Evolutionary conservation across 1,284 basidiomycete species (phyloP).

Genomic region (Cryptococcus floricola): DNA sequence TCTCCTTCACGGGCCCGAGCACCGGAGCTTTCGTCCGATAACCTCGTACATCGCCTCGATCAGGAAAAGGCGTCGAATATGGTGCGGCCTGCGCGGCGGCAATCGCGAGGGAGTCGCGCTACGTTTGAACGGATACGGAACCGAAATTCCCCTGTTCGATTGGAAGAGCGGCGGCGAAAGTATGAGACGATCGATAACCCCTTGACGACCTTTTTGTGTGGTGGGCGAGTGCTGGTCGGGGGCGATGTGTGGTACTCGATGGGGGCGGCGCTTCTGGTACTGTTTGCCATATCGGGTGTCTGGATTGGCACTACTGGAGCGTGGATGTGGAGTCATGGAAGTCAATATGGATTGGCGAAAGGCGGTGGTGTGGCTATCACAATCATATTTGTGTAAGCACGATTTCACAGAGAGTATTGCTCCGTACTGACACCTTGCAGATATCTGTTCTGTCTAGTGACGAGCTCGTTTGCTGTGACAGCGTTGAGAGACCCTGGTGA

Average conservation of each 20-base stretch:
- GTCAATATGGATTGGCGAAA: constrained; percentile 67
- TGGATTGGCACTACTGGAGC: constrained; percentile 82
- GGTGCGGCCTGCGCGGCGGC: background rate
- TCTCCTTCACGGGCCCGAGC: constrained; percentile 14
- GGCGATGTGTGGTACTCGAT: constrained; percentile 79
- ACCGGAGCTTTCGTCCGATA: constrained; percentile 23
- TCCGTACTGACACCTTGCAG: constrained; percentile 7
- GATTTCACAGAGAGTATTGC: background rate
- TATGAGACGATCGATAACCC: constrained; percentile 27
- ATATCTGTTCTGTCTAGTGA: constrained; percentile 36
- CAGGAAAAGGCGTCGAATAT: constrained; percentile 2
- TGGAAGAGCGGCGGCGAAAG: constrained; percentile 2
- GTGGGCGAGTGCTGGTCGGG: constrained; percentile 71
- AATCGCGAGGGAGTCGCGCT: background rate
- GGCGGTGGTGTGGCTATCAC: constrained; percentile 73
- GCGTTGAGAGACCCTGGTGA: constrained; percentile 74
- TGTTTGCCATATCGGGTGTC: constrained; percentile 64
- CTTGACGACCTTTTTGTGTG: constrained; percentile 60
- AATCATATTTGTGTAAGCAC: constrained; percentile 59
- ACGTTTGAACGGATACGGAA: background rate
- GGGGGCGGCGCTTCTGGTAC: constrained; percentile 59
- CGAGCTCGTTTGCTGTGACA: constrained; percentile 49
- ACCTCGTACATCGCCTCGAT: constrained; percentile 14
- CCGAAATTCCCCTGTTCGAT: background rate
- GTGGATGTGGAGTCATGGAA: constrained; percentile 77